Conservation (phyloP, 345 rosid genomes). For the Aquilaria yunnanensis region DNA sequence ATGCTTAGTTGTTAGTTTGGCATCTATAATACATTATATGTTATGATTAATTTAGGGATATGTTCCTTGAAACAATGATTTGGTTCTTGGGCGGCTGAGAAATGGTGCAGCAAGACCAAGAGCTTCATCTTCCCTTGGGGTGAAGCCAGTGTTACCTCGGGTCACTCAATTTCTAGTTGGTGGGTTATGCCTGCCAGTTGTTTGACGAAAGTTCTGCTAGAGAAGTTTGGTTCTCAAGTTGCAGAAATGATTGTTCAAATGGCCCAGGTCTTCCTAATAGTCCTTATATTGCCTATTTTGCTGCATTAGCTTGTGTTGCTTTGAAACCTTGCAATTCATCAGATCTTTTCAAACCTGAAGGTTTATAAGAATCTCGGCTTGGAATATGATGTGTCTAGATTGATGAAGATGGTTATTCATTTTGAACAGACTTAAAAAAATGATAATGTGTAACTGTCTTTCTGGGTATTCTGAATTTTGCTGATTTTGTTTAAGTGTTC, state of each 20-base stretch:
- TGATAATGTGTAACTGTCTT: background rate
- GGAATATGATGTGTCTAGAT: constrained; percentile 73
- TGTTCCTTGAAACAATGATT: constrained; percentile 37
- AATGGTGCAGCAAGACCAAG: too few species aligned
- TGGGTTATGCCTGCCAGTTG: too few species aligned
- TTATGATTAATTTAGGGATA: constrained; percentile 57
- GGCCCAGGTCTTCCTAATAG: constrained; percentile 45
- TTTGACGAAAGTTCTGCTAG: too few species aligned
- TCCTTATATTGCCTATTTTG: constrained; percentile 4
- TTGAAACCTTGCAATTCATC: constrained; percentile 1
- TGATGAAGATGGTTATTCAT: constrained; percentile 29
- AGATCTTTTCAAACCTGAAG: constrained; percentile 33
- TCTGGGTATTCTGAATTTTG: constrained; percentile 4
- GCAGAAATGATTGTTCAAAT: constrained; percentile 45
- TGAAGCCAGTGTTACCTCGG: too few species aligned
- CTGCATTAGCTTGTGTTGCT: constrained; percentile 2
- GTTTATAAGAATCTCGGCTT: constrained; percentile 58
- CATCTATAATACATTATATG: constrained; percentile 56
- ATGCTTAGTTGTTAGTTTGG: constrained; percentile 91
- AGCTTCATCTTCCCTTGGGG: too few species aligned
- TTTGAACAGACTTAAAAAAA: too few species aligned
- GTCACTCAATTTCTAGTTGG: too few species aligned
- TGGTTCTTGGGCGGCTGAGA: too few species aligned
- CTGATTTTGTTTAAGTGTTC: constrained; percentile 15
- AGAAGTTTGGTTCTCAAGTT: constrained; percentile 54